A percentile compares a stretch with the other conserved stretches of the same genome.
phyloP scores from a whole-genome alignment of 352 stramenopile genomes.

The Aphanomyces stellatus region DNA sequence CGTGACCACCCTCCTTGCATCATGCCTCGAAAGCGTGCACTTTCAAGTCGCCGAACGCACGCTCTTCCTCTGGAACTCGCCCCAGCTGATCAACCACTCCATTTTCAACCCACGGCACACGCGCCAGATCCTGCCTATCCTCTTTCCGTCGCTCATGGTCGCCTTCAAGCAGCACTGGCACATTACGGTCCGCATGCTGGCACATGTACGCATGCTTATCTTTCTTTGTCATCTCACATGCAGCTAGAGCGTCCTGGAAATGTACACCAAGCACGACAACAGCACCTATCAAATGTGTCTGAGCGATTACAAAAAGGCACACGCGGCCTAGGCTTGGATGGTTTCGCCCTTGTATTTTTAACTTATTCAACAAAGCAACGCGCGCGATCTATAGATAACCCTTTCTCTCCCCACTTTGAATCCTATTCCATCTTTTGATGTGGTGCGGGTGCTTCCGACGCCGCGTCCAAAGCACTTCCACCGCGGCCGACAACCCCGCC shows the following conservation, averaged over 20 bases:
- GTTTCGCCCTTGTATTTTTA: too few species aligned
- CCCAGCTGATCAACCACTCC: constrained; percentile 8
- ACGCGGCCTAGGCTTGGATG: not conserved
- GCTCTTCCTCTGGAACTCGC: constrained; percentile 5
- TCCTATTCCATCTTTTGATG: too few species aligned
- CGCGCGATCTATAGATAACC: too few species aligned
- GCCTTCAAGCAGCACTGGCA: constrained; percentile 12
- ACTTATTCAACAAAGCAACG: too few species aligned
- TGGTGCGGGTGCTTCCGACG: too few species aligned
- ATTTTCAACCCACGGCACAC: constrained; percentile 8
- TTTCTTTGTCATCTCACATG: not conserved
- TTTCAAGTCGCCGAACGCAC: constrained; percentile 15
- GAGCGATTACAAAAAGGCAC: not conserved
- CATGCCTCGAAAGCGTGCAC: constrained; percentile 2
- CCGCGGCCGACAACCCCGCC: too few species aligned
- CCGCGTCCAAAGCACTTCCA: too few species aligned
- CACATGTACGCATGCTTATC: not conserved
- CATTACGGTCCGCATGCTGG: not conserved
- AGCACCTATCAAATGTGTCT: not conserved
- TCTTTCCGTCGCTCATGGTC: constrained; percentile 9
- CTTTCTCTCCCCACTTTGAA: too few species aligned
- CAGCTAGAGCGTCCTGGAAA: constrained; percentile 7
- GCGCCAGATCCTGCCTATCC: not conserved
- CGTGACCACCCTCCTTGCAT: not conserved
- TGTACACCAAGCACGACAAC: constrained; percentile 18